A percentile compares a stretch with the other conserved stretches of the same genome.
Conservation (phyloP, 2,329 filamentous ascomycete species). For the Microdochium nivale region DNA sequence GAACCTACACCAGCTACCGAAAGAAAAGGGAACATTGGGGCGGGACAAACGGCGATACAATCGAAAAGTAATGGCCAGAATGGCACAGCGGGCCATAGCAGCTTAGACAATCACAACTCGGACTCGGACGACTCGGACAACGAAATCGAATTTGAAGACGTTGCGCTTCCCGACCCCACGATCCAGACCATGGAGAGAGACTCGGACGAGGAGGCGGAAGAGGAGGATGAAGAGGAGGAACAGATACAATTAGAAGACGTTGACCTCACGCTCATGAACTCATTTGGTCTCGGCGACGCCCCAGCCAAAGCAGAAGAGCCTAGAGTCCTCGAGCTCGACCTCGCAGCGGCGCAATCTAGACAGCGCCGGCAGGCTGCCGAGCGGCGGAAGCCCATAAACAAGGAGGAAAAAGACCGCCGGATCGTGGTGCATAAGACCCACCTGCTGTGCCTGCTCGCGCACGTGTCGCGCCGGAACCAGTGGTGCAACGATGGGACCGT, state of each 20-base stretch:
- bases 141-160: constrained; percentile 42
- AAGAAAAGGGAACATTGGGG: too few species aligned
- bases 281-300: neutral
- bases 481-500: constrained; percentile 78
- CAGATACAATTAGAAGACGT: constrained; percentile 40
- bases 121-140: constrained; percentile 26
- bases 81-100: too few species aligned
- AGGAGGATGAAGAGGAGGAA: constrained; percentile 29
- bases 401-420: constrained; percentile 46
- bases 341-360: constrained; percentile 34
- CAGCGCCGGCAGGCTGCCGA: constrained; percentile 22
- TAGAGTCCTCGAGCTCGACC: constrained; percentile 40
- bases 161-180: constrained; percentile 35
- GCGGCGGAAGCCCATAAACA: constrained; percentile 43
- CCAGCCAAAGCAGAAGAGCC: constrained; percentile 10
- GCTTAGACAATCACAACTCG: constrained; percentile 4
- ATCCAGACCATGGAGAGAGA: constrained; percentile 43
- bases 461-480: constrained; percentile 68
- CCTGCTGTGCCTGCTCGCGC: constrained; percentile 71
- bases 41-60: too few species aligned
- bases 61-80: too few species aligned
- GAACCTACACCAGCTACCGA: too few species aligned
- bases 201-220: constrained; percentile 34
- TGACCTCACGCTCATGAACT: constrained; percentile 24
- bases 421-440: constrained; percentile 81